Base-by-base conservation (phyloP, 495 filamentous ascomycete species). In the Lepraria neglecta region DNA sequence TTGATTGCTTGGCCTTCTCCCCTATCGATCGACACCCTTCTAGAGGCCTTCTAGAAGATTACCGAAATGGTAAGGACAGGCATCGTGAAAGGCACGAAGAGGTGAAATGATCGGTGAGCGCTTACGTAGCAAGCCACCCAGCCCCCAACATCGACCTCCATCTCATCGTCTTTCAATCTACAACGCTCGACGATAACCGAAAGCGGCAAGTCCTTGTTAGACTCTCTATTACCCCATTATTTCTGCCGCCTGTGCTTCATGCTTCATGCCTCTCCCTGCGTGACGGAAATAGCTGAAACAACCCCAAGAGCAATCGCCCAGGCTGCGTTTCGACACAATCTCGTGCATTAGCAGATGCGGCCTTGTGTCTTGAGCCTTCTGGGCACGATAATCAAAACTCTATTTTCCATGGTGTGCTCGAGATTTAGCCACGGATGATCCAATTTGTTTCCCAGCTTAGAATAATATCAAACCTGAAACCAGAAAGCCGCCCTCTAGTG, bases 221-320 rank as follows among this genome's bases (percentile, higher is more conserved):
- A 52, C 15, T 46, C 35, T 38, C 27, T 21, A 53, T 44, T 56
- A 31, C 44, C 61, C 42, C 12, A 52, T 10, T 3, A 0, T 63
- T 35, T 40, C 15, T 63, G 19, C 56, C 46, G 38, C 47, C 24
- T 59, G 44, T 51, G 59, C 35, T 24, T 24, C 24, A 12, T 38
- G 28, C 19, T 15, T 9, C 28, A 38, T 31, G 24, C 24, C 48
- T 24, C 9, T 38, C 28, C 48, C 48, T 52, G 48, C 54, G 59
- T 58, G 59, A 50, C 59, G 50, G 53, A 55, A 65, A 65, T 62
- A 65, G 24, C 59, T 60, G 63, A 65, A 65, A 65, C 63, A 47
- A n/a, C 38, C 31, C 43, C 59, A 53, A 28, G 27, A 40, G n/a
- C 24, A 52, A 31, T 52, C 31, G 48, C 28, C 48, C 28, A 31